Base-by-base conservation (phyloP, 78 protist genomes). In the Dictyostelium discoideum region DNA sequence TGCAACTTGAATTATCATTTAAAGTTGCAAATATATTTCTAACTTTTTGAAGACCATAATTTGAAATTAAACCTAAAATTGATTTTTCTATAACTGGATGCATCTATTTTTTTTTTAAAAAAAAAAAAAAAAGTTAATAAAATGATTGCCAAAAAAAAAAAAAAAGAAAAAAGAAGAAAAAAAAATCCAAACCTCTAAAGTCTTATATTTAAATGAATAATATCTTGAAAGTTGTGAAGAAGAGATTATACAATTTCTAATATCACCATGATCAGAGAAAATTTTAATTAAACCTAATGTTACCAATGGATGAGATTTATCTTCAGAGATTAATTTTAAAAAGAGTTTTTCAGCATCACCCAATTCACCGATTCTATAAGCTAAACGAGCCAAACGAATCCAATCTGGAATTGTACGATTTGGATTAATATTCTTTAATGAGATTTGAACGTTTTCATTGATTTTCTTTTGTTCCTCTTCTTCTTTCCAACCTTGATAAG, bases 41-140 rank as follows among this genome's bases (percentile, higher is more conserved):
- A 48, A 90, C 95, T 73, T 90, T 90, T 90, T 90, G 95, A 26
- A 90, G 77, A 37, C 95, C 95, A 90, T 69, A 40, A 18, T 50
- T 44, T 29, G 88, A 24, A 26, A 90, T 82, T n/a, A 90, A 37
- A 72, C 84, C 57, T 73, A 90, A 63, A 10, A 90, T 54, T 29
- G 89, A 80, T 39, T 24, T 50, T 63, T 90, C 89, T 10, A 90
- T 81, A 13, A 39, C 57, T 82, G 95, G 95, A 72, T 78, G 48
- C n/a, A 73, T 85, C 90, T 85, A 85, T 29, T 32, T 14, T 42
- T 5, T 42, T 5, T 42, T 2, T 2, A 42, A 42, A 5, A 42
- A 42, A 42, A 5, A 42, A 20, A 60, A 65, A 63, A 63, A 84
- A 29, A 44, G 11, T 54, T 54, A 42, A 42, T 44, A 42, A 26